Percentiles rank a stretch among this genome's conserved stretches.
Conservation (phyloP, 1,284 basidiomycete species). For the Thecaphora thlaspeos region DNA sequence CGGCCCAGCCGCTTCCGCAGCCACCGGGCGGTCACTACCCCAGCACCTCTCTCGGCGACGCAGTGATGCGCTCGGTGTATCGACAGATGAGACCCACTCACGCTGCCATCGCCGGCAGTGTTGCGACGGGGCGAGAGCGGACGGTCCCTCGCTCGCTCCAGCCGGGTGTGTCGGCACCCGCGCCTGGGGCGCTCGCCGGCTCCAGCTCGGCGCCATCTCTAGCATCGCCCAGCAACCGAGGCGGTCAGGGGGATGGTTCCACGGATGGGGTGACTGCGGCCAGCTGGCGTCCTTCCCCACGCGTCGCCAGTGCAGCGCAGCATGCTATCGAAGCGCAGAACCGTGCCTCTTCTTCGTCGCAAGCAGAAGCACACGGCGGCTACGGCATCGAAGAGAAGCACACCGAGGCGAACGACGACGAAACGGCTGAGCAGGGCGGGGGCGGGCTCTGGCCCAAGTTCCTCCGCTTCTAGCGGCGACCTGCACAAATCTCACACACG, state of each 20-base stretch:
- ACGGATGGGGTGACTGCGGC: conserved; percentile 9
- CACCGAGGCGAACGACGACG: neutral
- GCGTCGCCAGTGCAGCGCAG: conserved; percentile 20
- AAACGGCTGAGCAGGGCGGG: neutral
- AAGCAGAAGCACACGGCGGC: too few relatives aligned
- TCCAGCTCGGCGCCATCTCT: conserved; percentile 21
- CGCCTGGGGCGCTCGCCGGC: conserved; percentile 12
- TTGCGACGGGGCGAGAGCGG: too few relatives aligned
- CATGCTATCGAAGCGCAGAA: conserved; percentile 18
- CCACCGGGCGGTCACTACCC: conserved; percentile 26
- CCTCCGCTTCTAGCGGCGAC: conserved; percentile 23
- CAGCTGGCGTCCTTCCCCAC: conserved; percentile 28
- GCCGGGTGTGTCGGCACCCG: conserved; percentile 13
- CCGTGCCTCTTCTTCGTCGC: too few relatives aligned
- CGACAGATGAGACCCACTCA: conserved; percentile 4
- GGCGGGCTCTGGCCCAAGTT: conserved; percentile 20
- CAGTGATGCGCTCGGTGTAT: conserved; percentile 16
- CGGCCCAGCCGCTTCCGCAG: neutral
- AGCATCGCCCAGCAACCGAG: too few relatives aligned
- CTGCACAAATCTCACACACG: too few relatives aligned
- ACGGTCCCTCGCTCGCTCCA: too few relatives aligned
- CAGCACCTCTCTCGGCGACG: conserved; percentile 26
- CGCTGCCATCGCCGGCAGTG: conserved; percentile 13
- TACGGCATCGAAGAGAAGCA: conserved; percentile 8
- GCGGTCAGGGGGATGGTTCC: conserved; percentile 1